phyloP scores from a whole-genome alignment of 768 basidiomycete species.

The Suillus alpinus region DNA sequence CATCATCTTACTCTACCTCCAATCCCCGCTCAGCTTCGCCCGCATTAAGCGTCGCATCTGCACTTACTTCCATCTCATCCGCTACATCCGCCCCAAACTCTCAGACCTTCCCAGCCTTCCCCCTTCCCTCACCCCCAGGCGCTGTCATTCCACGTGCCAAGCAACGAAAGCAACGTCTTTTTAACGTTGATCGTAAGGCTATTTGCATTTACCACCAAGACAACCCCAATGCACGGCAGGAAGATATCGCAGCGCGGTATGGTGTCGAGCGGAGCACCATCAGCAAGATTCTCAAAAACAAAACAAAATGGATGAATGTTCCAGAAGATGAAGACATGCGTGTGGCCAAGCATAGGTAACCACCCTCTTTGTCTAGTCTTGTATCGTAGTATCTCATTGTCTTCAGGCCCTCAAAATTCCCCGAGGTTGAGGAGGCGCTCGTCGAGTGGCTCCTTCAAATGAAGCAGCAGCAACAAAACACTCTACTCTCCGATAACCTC shows the following conservation, averaged over 20 bases:
- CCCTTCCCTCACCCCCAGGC: conserved; percentile 28
- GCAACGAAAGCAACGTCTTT: conserved; percentile 71
- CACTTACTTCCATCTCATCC: conserved; percentile 51
- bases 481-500: conserved; percentile 59
- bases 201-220: conserved; percentile 69
- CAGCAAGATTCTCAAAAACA: conserved; percentile 86
- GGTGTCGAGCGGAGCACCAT: conserved; percentile 90
- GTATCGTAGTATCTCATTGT: conserved; percentile 11
- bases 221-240: conserved; percentile 71
- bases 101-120: conserved; percentile 27
- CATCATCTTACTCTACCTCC: conserved; percentile 41
- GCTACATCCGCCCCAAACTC: conserved; percentile 30
- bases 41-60: conserved; percentile 54
- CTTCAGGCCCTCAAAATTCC: conserved; percentile 74
- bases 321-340: conserved; percentile 55
- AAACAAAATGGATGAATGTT: conserved; percentile 76
- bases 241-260: conserved; percentile 76
- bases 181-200: conserved; percentile 67
- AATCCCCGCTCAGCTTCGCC: conserved; percentile 61
- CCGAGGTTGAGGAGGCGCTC: conserved; percentile 68
- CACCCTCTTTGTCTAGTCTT: conserved; percentile 11
- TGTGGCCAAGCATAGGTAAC: conserved; percentile 69
- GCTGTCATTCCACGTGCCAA: conserved; percentile 39
- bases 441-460: conserved; percentile 58
- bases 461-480: conserved; percentile 41